Percentiles rank a stretch among this genome's conserved stretches.
Evolutionary conservation across 345 rosid species (phyloP).

Genomic region (Clarkia xantiana): DNA sequence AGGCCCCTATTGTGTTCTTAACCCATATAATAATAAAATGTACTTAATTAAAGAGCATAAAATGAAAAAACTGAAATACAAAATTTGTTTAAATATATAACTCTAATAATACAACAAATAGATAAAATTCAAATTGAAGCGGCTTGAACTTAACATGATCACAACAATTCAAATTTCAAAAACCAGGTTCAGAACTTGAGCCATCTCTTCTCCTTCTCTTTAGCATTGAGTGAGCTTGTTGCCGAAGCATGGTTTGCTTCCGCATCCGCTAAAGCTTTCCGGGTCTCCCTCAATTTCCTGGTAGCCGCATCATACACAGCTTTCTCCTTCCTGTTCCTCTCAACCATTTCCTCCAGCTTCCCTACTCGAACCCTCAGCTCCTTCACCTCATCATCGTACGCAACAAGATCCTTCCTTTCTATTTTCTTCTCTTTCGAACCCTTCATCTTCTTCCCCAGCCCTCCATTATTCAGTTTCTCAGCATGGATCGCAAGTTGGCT

Average conservation of each 20-base stretch:
- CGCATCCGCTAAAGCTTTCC: conserved; percentile 44
- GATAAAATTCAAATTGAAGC: too few species aligned
- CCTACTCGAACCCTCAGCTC: conserved; percentile 37
- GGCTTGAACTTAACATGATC: too few species aligned
- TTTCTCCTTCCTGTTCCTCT: conserved; percentile 69
- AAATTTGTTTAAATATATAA: too few species aligned
- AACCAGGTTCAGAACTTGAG: conserved; percentile 50
- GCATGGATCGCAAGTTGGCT: conserved; percentile 33
- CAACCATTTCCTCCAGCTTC: conserved; percentile 74
- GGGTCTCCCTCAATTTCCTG: conserved; percentile 55
- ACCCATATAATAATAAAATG: too few species aligned
- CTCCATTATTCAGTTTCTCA: conserved; percentile 21
- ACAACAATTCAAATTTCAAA: background rate
- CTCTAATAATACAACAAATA: too few species aligned
- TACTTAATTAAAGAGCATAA: too few species aligned
- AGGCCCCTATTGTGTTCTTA: too few species aligned
- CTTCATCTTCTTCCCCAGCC: conserved; percentile 26
- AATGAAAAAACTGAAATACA: too few species aligned
- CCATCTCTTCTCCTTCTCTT: conserved; percentile 91
- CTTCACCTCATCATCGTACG: conserved; percentile 59
- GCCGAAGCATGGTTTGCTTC: conserved; percentile 68
- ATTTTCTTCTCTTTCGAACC: conserved; percentile 44
- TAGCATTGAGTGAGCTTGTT: conserved; percentile 43
- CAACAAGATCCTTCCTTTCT: conserved; percentile 56
- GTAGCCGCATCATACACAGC: conserved; percentile 59